Base-by-base conservation (phyloP, 768 basidiomycete species). In the Suillus spraguei region DNA sequence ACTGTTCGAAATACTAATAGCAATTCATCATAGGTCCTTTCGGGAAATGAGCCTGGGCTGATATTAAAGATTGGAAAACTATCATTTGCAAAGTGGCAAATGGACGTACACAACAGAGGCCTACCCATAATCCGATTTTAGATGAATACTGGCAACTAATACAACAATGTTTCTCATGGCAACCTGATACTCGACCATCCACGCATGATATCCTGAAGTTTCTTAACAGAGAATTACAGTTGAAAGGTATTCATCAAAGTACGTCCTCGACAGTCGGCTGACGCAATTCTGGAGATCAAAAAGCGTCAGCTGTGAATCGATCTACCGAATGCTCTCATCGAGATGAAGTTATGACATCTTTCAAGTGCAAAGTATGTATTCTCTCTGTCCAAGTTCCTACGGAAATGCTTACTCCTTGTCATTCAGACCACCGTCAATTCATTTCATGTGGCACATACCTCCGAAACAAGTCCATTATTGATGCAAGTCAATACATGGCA, bases 41-140 rank as follows among this genome's bases (percentile, higher is more conserved):
- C 56, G 17, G 56, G 56, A 58, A 28, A 28, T 11, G 56, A 58
- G 5, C 56, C 39, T 58, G 56, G 56, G 24, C 39, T 58, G 56
- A 58, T 41, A 17, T 58, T 17, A 56, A 36, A 10, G 38, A 17
- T 3, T 24, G 24, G 16, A 39, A 9, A 24, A 8, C 5, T 8
- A 58, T 58, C 24, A 7, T 58, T 5, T 10, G 28, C 24, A 58
- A 32, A 58, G 39, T 58, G 17, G 24, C 17, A 28, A 11, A 28
- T 10, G 56, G 56, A 16, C 17, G 6, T 11, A 20, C 39, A 28
- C 56, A 39, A 41, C 38, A 41, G 39, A 58, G 56, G 56, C 56
- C 56, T 28, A 11, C 24, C 39, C 2, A 2, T 24, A 10, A 24
- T 9, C 56, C 38, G 4, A 28, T 58, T 5, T 28, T 28, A 11